phyloP scores from a whole-genome alignment of 208 protist species.

The Angomonas deanei region DNA sequence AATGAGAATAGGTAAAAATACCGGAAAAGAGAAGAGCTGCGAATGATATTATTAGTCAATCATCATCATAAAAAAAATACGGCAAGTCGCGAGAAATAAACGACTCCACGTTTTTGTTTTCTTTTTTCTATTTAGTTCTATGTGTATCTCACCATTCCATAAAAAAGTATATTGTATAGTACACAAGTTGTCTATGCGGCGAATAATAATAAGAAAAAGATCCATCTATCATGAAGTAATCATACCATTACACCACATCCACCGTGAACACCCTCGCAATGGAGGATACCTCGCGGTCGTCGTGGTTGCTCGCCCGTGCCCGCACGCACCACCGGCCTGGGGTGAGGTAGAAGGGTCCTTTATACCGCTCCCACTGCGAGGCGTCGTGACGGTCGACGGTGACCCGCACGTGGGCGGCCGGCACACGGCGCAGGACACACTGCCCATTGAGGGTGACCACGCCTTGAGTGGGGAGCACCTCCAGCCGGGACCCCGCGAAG shows the following conservation, averaged over 20 bases:
- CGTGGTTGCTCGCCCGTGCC: constrained; percentile 27
- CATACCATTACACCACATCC: constrained; percentile 21
- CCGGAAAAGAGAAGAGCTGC: background rate
- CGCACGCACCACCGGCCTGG: constrained; percentile 77
- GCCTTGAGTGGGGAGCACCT: constrained; percentile 6
- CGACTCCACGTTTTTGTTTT: no score
- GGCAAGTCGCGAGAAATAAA: no score
- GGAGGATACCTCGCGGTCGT: constrained; percentile 29
- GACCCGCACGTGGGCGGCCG: constrained; percentile 29
- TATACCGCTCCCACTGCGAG: constrained; percentile 49
- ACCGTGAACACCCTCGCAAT: constrained; percentile 68
- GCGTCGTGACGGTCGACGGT: constrained; percentile 46
- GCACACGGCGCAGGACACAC: constrained; percentile 19
- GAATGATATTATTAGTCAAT: no score
- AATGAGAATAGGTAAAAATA: background rate
- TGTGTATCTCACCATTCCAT: background rate
- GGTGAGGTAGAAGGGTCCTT: constrained; percentile 47
- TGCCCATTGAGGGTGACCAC: background rate
- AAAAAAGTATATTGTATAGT: constrained; percentile 3
- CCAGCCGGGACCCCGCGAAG: constrained; percentile 1
- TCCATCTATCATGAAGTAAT: constrained; percentile 3
- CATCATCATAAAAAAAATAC: no score
- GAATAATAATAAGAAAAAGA: constrained; percentile 5
- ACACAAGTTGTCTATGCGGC: background rate
- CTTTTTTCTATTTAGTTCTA: background rate